Evolutionary conservation across 257 asterid species (phyloP).

Genomic region (Rubia yunnanensis): DNA sequence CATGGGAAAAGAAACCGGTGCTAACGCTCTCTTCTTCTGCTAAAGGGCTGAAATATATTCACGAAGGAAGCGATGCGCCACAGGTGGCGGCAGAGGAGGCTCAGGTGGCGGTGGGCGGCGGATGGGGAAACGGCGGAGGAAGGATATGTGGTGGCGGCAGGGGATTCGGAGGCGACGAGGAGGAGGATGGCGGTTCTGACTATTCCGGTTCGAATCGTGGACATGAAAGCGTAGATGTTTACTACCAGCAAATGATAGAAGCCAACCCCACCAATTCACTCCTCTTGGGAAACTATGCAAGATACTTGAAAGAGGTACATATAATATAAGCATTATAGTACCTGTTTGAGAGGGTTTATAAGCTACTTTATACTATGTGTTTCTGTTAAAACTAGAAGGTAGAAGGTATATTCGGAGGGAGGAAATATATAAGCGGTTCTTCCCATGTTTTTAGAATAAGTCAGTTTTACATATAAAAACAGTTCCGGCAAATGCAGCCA

Average conservation of each 20-base stretch:
- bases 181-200: conserved; percentile 11
- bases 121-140: conserved; percentile 1
- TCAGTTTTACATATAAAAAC: too few relatives aligned
- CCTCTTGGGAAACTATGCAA: conserved; percentile 49
- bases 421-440: too few relatives aligned
- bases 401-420: too few relatives aligned
- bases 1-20: neutral
- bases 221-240: conserved; percentile 20
- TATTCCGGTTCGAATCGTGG: conserved; percentile 20
- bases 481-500: too few relatives aligned
- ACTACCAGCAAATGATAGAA: conserved; percentile 35
- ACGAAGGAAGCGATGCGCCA: neutral
- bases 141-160: conserved; percentile 13
- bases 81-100: conserved; percentile 11
- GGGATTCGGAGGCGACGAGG: conserved; percentile 14
- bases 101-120: conserved; percentile 16
- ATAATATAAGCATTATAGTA: too few relatives aligned
- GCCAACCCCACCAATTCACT: conserved; percentile 39
- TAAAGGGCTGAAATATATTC: conserved; percentile 5
- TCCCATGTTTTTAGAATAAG: too few relatives aligned
- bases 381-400: too few relatives aligned
- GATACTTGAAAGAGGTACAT: conserved; percentile 44
- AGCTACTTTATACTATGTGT: too few relatives aligned
- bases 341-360: too few relatives aligned
- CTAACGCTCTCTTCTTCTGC: conserved; percentile 3